Conservation (phyloP, 2,329 filamentous ascomycete species). For the Cladosporium sphaerospermum region DNA sequence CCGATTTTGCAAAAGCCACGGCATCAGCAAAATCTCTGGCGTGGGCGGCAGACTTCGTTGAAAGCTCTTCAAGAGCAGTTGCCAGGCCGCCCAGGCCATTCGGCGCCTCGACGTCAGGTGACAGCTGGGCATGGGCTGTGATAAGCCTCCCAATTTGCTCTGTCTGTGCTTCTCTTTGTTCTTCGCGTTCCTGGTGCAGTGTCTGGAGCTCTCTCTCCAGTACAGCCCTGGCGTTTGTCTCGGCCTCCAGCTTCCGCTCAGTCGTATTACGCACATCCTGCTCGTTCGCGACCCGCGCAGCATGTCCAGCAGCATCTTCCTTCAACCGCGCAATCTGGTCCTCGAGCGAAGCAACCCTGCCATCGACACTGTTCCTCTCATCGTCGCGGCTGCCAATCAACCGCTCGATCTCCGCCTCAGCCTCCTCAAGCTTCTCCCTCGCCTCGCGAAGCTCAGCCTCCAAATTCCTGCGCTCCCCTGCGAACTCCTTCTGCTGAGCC, state of each 20-base stretch:
- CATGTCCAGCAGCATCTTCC: constrained; percentile 48
- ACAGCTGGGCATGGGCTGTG: constrained; percentile 34
- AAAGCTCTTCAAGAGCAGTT: constrained; percentile 40
- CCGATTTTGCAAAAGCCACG: constrained; percentile 40
- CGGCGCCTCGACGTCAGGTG: constrained; percentile 26
- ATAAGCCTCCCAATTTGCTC: constrained; percentile 28
- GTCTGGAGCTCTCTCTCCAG: constrained; percentile 37
- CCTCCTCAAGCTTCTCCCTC: constrained; percentile 73
- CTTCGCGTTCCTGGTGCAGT: constrained; percentile 53
- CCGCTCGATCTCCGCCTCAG: constrained; percentile 86
- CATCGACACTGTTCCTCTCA: constrained; percentile 65
- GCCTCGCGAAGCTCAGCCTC: constrained; percentile 73
- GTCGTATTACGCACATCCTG: constrained; percentile 58
- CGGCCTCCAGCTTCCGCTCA: constrained; percentile 42
- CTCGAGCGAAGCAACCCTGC: constrained; percentile 61
- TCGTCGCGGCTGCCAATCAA: constrained; percentile 77
- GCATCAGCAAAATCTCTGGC: constrained; percentile 41
- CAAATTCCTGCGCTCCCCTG: constrained; percentile 74
- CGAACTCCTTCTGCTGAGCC: constrained; percentile 80
- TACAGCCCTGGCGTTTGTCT: constrained; percentile 22
- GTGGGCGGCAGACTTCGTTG: constrained; percentile 37
- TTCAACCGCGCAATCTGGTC: constrained; percentile 61
- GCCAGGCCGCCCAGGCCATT: constrained; percentile 34
- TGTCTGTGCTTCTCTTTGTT: constrained; percentile 41
- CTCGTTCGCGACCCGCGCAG: constrained; percentile 57